Conservation (phyloP, 305 asterid species). For the Fraxinus sp. region DNA sequence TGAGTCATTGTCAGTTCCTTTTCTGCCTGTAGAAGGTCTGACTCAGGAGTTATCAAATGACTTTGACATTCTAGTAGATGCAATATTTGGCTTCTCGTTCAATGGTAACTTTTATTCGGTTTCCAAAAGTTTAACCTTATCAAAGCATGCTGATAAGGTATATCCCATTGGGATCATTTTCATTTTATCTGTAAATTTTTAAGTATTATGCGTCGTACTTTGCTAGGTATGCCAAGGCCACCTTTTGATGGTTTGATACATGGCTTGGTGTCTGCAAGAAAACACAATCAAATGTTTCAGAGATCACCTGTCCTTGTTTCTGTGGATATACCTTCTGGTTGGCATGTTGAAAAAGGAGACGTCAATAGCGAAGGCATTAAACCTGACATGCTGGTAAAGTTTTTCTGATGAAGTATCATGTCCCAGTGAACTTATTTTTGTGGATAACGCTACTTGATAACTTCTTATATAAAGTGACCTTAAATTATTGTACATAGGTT, state of each 20-base stretch:
- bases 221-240: conserved; percentile 48
- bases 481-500: conserved; percentile 33
- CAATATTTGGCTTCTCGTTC: conserved; percentile 56
- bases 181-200: not conserved
- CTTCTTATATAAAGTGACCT: not conserved
- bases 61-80: conserved; percentile 50
- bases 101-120: conserved; percentile 32
- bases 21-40: conserved; percentile 45
- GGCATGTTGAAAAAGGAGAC: conserved; percentile 62
- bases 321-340: conserved; percentile 58
- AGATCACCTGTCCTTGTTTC: conserved; percentile 41
- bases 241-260: conserved; percentile 48
- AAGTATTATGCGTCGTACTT: not conserved
- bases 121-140: not conserved
- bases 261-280: conserved; percentile 30
- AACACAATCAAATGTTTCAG: conserved; percentile 23
- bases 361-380: conserved; percentile 38
- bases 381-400: conserved; percentile 54
- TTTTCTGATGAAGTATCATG: not conserved
- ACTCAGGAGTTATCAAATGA: conserved; percentile 39
- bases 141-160: not conserved
- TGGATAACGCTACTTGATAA: not conserved
- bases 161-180: conserved; percentile 3
- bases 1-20: conserved; percentile 45
- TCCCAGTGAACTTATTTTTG: not conserved